phyloP scores from a whole-genome alignment of 2,329 filamentous ascomycete genomes.

The Epichloe hybrida region DNA sequence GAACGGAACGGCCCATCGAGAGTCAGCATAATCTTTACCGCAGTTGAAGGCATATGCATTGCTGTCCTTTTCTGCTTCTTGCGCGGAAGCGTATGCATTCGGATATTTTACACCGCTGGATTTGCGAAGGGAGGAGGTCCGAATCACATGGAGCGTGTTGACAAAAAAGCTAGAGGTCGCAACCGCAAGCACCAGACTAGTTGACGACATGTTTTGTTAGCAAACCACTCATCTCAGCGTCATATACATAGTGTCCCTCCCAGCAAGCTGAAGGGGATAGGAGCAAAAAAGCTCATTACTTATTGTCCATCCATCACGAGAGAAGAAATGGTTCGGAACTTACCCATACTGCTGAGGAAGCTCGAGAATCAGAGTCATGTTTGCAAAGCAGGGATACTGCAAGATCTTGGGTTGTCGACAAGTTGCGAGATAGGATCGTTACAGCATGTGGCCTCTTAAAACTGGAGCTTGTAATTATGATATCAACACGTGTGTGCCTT shows the following conservation, averaged over 20 bases:
- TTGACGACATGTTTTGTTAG: neutral
- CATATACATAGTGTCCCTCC: too few species aligned
- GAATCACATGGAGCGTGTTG: conserved; percentile 36
- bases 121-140: conserved; percentile 37
- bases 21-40: conserved; percentile 21
- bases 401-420: too few species aligned
- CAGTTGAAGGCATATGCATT: conserved; percentile 49
- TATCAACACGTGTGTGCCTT: too few species aligned
- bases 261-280: too few species aligned
- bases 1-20: neutral
- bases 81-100: conserved; percentile 39
- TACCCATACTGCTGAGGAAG: conserved; percentile 39
- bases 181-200: conserved; percentile 47
- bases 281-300: too few species aligned
- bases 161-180: conserved; percentile 45
- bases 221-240: neutral
- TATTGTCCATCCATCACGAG: too few species aligned
- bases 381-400: conserved; percentile 7
- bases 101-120: conserved; percentile 43
- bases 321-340: conserved; percentile 10
- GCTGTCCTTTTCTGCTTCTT: conserved; percentile 39
- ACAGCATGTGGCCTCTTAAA: too few species aligned
- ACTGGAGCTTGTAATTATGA: too few species aligned
- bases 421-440: too few species aligned
- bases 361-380: conserved; percentile 30